Percentiles rank a stretch among this genome's conserved stretches.
These are phyloP conservation scores for Tylopilus intermedius DNA, from an alignment of 768 basidiomycete species.

Conservation along the genomic window DNA sequence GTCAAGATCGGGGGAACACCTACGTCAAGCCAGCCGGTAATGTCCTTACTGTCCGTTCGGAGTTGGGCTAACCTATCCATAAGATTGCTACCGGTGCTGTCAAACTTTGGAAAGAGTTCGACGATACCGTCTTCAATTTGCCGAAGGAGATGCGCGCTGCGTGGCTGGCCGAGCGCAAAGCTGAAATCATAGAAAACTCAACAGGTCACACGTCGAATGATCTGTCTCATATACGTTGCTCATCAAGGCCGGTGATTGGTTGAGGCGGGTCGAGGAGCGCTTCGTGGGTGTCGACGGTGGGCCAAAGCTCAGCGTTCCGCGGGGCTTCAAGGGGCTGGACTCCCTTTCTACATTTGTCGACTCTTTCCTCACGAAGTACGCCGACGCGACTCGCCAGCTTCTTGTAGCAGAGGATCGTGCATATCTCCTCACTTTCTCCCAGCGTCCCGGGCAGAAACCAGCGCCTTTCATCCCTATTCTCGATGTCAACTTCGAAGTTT, in stretches of 20 bases:
- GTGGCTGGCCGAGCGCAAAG: constrained; percentile 84
- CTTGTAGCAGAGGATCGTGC: constrained; percentile 91
- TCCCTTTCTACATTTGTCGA: constrained; percentile 72
- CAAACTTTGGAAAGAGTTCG: constrained; percentile 98
- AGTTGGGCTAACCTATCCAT: constrained; percentile 98
- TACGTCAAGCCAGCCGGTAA: constrained; percentile 93
- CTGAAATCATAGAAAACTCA: constrained; percentile 90
- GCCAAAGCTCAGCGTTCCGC: constrained; percentile 75
- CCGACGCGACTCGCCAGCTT: constrained; percentile 77
- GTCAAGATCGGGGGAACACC: constrained; percentile 92
- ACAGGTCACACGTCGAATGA: constrained; percentile 86
- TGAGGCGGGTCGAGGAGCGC: constrained; percentile 92
- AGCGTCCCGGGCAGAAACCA: constrained; percentile 96
- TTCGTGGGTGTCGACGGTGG: constrained; percentile 72
- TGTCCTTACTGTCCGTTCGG: constrained; percentile 93
- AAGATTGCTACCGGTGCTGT: constrained; percentile 98
- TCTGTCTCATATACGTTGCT: constrained; percentile 89
- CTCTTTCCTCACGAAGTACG: constrained; percentile 81
- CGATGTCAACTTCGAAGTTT: constrained; percentile 90
- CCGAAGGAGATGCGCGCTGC: constrained; percentile 90
- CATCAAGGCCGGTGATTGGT: constrained; percentile 94
- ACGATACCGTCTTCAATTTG: constrained; percentile 91
- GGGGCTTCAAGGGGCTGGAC: constrained; percentile 80
- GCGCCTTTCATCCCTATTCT: constrained; percentile 97
- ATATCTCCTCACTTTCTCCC: constrained; percentile 92